Conservation (phyloP, 2,329 filamentous ascomycete species). For the Colletotrichum shisoi region DNA sequence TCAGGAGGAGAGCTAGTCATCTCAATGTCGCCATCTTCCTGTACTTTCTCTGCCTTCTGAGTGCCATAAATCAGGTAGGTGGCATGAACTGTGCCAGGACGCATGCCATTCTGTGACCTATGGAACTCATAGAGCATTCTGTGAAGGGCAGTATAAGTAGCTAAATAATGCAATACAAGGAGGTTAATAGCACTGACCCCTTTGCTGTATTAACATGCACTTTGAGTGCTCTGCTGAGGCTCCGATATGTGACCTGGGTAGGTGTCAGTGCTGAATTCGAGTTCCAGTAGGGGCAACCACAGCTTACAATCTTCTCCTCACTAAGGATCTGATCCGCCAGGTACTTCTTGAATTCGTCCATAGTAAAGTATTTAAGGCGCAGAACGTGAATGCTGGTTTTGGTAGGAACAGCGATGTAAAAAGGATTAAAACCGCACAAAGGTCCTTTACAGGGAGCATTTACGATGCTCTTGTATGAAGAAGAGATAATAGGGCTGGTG, state of each 20-base stretch:
- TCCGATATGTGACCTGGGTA: conserved; percentile 81
- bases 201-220: conserved; percentile 89
- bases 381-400: neutral
- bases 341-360: conserved; percentile 73
- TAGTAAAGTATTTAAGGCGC: conserved; percentile 41
- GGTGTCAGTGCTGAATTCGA: conserved; percentile 36
- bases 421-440: neutral
- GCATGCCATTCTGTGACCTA: conserved; percentile 76
- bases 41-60: conserved; percentile 54
- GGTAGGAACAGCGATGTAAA: neutral
- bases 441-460: neutral
- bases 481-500: conserved; percentile 4
- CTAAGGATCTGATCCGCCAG: conserved; percentile 79
- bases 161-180: conserved; percentile 14
- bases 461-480: conserved; percentile 4
- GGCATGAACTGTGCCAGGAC: conserved; percentile 78
- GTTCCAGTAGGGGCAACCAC: neutral
- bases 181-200: conserved; percentile 64
- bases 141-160: conserved; percentile 55
- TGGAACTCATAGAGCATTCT: conserved; percentile 92
- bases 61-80: conserved; percentile 88
- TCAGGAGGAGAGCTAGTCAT: conserved; percentile 73
- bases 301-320: conserved; percentile 74
- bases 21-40: conserved; percentile 70
- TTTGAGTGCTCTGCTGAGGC: conserved; percentile 81